phyloP scores from a whole-genome alignment of 768 basidiomycete genomes.

The Panaeolus cyanescens region DNA sequence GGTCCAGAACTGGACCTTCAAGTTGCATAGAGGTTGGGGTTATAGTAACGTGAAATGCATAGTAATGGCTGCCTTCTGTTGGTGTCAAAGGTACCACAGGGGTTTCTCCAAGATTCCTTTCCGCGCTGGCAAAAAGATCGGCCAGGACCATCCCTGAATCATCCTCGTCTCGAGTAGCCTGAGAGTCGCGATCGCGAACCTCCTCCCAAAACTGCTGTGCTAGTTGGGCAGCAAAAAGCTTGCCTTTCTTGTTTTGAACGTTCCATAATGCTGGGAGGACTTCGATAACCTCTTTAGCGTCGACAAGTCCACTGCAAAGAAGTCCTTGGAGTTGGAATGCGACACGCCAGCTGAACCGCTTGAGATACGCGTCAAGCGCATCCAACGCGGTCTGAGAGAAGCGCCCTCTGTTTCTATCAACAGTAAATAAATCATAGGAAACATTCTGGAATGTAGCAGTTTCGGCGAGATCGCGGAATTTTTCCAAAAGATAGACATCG shows the following conservation, averaged over 20 bases:
- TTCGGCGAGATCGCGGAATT: conserved; percentile 40
- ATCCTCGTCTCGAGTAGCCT: conserved; percentile 24
- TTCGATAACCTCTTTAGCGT: conserved; percentile 49
- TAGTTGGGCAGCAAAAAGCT: conserved; percentile 36
- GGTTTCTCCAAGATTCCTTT: conserved; percentile 24
- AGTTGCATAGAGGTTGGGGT: conserved; percentile 57
- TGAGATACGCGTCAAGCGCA: conserved; percentile 33
- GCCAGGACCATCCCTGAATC: conserved; percentile 22
- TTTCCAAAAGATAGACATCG: conserved; percentile 29
- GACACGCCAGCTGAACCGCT: conserved; percentile 45
- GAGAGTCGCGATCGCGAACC: conserved; percentile 25
- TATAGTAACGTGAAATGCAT: conserved; percentile 35
- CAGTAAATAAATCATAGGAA: conserved; percentile 34
- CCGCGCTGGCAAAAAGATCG: conserved; percentile 29
- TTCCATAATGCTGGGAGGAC: conserved; percentile 37
- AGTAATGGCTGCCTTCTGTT: conserved; percentile 33
- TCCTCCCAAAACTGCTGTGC: conserved; percentile 39
- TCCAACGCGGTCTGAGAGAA: conserved; percentile 41
- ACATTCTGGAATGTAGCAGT: conserved; percentile 39
- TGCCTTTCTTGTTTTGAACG: conserved; percentile 30
- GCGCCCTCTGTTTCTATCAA: conserved; percentile 38
- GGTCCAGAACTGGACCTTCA: conserved; percentile 57
- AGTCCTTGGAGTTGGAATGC: conserved; percentile 61
- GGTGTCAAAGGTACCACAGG: conserved; percentile 25
- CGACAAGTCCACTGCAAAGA: conserved; percentile 40